A percentile compares a stretch with the other conserved stretches of the same genome.
These are phyloP conservation scores for Trichoderma parareesei DNA, from an alignment of 495 filamentous ascomycete genomes.

Conservation along the genomic window DNA sequence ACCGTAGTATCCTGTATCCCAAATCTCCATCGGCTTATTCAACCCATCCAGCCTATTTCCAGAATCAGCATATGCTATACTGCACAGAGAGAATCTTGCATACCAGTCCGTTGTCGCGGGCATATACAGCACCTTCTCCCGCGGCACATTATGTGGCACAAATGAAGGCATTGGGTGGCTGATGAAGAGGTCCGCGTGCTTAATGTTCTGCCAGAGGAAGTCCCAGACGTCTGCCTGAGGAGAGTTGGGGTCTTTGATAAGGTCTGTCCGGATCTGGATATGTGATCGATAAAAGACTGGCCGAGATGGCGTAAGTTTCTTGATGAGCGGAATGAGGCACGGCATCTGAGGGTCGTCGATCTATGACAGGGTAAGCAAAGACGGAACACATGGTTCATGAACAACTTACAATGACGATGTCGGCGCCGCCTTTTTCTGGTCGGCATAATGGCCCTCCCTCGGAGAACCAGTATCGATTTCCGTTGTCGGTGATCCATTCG, in stretches of 20 bases:
- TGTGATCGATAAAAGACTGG: constrained; percentile 77
- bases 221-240: constrained; percentile 71
- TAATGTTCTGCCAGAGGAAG: constrained; percentile 67
- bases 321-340: constrained; percentile 68
- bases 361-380: constrained; percentile 21
- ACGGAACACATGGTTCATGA: neutral
- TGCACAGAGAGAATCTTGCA: constrained; percentile 12
- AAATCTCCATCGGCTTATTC: constrained; percentile 69
- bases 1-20: constrained; percentile 70
- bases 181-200: constrained; percentile 70
- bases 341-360: constrained; percentile 90
- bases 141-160: constrained; percentile 61
- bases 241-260: constrained; percentile 50
- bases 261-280: constrained; percentile 75
- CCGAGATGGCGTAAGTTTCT: constrained; percentile 58
- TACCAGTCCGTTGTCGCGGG: constrained; percentile 81
- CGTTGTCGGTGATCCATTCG: constrained; percentile 74
- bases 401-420: constrained; percentile 59
- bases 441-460: constrained; percentile 59
- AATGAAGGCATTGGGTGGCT: constrained; percentile 74
- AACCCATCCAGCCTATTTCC: constrained; percentile 64
- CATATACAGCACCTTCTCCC: constrained; percentile 64
- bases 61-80: neutral
- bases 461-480: constrained; percentile 66
- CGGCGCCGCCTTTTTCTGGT: constrained; percentile 63